Conservation (phyloP, 1,284 basidiomycete genomes). For the Trametes polyzona region DNA sequence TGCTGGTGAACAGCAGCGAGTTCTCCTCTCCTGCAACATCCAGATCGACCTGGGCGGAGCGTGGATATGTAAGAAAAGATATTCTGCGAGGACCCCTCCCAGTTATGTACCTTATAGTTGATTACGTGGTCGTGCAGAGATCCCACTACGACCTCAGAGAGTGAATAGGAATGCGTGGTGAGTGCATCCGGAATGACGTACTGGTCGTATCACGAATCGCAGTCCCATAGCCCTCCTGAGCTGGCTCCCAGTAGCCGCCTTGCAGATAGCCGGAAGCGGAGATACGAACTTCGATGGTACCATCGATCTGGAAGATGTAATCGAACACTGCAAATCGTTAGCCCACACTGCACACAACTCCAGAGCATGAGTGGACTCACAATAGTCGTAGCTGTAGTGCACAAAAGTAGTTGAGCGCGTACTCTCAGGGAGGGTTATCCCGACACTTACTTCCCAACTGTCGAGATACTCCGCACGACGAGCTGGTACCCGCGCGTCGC, state of each 20-base stretch:
- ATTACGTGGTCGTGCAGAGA: conserved; percentile 74
- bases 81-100: too few relatives aligned
- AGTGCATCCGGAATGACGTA: conserved; percentile 25
- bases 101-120: conserved; percentile 53
- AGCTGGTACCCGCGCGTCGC: conserved; percentile 64
- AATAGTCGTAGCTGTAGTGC: conserved; percentile 54
- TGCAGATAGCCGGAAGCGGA: conserved; percentile 73
- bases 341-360: neutral
- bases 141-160: conserved; percentile 47
- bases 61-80: neutral
- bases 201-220: conserved; percentile 59
- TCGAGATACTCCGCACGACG: conserved; percentile 57
- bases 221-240: conserved; percentile 57
- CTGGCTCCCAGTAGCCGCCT: conserved; percentile 57
- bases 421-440: neutral
- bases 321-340: conserved; percentile 50
- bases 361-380: conserved; percentile 37
- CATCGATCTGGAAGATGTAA: conserved; percentile 69
- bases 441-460: conserved; percentile 62
- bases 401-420: neutral
- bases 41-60: conserved; percentile 48
- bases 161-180: too few relatives aligned
- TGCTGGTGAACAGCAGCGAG: conserved; percentile 57
- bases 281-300: conserved; percentile 65
- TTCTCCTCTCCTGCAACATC: conserved; percentile 63